A percentile compares a stretch with the other conserved stretches of the same genome.
These are phyloP conservation scores for Suhomyces emberorum DNA, from an alignment of 805 yeast species.

Conservation along the genomic window DNA sequence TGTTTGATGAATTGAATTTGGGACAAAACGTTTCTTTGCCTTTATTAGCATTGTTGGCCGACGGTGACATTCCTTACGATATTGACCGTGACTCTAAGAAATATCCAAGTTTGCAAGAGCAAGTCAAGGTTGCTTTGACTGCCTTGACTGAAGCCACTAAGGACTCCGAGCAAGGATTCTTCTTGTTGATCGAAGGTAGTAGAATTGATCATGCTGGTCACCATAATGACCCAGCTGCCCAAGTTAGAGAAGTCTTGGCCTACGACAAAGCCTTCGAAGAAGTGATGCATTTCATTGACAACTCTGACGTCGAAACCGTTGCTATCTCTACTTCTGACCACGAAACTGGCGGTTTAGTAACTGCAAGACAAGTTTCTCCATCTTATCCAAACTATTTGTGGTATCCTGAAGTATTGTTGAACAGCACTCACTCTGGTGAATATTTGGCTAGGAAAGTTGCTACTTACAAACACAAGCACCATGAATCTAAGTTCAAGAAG, in stretches of 20 bases:
- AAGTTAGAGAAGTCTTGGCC: constrained; percentile 85
- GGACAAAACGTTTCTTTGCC: constrained; percentile 75
- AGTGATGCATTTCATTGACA: constrained; percentile 66
- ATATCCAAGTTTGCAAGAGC: constrained; percentile 78
- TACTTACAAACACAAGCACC: constrained; percentile 23
- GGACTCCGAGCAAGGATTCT: constrained; percentile 79
- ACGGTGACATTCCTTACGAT: constrained; percentile 79
- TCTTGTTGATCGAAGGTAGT: constrained; percentile 84
- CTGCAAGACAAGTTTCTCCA: constrained; percentile 70
- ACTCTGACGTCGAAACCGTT: constrained; percentile 69
- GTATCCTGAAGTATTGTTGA: constrained; percentile 74
- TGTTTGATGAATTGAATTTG: constrained; percentile 50
- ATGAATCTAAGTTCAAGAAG: constrained; percentile 24
- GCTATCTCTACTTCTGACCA: constrained; percentile 87
- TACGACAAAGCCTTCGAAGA: constrained; percentile 79
- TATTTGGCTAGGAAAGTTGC: constrained; percentile 50
- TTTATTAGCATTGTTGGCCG: constrained; percentile 70
- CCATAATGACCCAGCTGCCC: constrained; percentile 90
- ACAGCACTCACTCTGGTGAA: constrained; percentile 78
- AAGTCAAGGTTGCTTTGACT: constrained; percentile 68
- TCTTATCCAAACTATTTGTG: constrained; percentile 83
- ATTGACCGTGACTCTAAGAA: constrained; percentile 61
- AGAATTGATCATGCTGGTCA: constrained; percentile 96
- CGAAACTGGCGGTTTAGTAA: constrained; percentile 93
- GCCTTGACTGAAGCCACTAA: constrained; percentile 65